Evolutionary conservation across 345 rosid genomes (phyloP).

Genomic region (Punica granatum): DNA sequence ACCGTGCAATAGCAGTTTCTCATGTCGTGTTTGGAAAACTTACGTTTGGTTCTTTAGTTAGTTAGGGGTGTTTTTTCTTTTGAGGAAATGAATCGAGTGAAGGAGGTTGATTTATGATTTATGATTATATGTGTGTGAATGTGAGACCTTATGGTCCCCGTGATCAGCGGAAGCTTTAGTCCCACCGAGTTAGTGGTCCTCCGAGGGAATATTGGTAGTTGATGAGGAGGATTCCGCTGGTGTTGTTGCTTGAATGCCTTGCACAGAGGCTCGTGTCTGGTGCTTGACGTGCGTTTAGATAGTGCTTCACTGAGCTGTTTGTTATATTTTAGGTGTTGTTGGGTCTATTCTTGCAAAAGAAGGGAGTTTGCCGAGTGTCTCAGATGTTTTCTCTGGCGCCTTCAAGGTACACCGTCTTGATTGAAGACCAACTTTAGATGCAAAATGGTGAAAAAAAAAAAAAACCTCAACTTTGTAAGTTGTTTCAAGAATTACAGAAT

Average conservation of each 20-base stretch:
- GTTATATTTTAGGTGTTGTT: conserved; percentile 47
- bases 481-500: background rate
- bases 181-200: too few relatives aligned
- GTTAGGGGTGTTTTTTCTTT: background rate
- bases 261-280: too few relatives aligned
- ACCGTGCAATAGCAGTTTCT: background rate
- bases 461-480: background rate
- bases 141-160: too few relatives aligned
- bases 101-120: too few relatives aligned
- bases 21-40: background rate
- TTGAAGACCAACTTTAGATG: background rate
- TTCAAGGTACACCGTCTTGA: conserved; percentile 43
- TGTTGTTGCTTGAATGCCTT: too few relatives aligned
- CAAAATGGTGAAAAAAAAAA: too few relatives aligned
- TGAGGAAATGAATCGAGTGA: background rate
- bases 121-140: too few relatives aligned
- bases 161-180: too few relatives aligned
- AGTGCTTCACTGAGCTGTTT: background rate
- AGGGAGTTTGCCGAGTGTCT: conserved; percentile 37
- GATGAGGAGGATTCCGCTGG: too few relatives aligned
- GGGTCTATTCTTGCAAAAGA: conserved; percentile 87
- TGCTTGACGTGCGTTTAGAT: background rate
- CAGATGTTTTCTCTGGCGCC: conserved; percentile 61
- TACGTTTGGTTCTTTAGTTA: background rate
- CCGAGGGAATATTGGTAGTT: too few relatives aligned